A percentile compares a stretch with the other conserved stretches of the same genome.
Conservation (phyloP, 768 basidiomycete species). For the Trametes cubensis region DNA sequence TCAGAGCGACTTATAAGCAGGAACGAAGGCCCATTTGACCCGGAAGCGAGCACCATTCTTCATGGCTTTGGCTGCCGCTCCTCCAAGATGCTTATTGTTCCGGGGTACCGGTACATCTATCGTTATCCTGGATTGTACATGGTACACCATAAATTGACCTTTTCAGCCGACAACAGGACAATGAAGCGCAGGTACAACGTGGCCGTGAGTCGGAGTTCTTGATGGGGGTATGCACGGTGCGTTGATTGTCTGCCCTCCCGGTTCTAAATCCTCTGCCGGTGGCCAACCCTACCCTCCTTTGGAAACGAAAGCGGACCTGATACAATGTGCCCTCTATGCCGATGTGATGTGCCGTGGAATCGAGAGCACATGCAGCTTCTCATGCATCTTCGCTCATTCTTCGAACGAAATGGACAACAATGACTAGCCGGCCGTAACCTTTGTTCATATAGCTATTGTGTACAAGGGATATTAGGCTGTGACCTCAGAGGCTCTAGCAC, state of each 20-base stretch:
- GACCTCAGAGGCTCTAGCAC: background rate
- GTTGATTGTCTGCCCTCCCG: no score
- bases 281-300: no score
- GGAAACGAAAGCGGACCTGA: no score
- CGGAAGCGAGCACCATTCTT: background rate
- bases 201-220: background rate
- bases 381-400: no score
- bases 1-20: background rate
- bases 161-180: background rate
- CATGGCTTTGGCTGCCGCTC: background rate
- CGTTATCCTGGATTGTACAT: background rate
- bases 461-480: background rate
- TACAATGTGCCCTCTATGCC: no score
- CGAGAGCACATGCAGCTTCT: no score
- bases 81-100: background rate
- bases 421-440: background rate
- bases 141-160: background rate
- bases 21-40: background rate
- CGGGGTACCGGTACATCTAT: background rate
- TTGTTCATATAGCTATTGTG: background rate
- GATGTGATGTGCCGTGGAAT: no score
- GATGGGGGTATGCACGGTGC: background rate
- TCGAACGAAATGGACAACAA: background rate
- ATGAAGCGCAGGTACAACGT: background rate
- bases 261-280: no score